A percentile compares a stretch with the other conserved stretches of the same genome.
phyloP scores from a whole-genome alignment of 2,329 filamentous ascomycete species.

The Aspergillus sp. region DNA sequence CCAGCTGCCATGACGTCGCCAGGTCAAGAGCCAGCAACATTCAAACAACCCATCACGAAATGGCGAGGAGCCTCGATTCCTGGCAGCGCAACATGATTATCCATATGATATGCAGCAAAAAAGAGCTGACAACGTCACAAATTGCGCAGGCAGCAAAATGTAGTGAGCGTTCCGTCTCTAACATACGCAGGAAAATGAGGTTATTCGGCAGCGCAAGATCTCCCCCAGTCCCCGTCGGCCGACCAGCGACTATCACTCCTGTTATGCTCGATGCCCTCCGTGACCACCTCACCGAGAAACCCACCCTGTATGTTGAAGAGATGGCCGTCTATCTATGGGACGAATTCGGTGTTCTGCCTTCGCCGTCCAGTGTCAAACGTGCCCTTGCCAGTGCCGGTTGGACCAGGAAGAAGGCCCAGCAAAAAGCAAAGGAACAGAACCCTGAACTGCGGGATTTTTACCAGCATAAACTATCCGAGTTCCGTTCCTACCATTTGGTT shows the following conservation, averaged over 20 bases:
- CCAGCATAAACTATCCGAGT: constrained; percentile 31
- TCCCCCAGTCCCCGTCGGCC: constrained; percentile 1
- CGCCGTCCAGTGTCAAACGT: constrained; percentile 17
- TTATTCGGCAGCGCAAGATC: constrained; percentile 3
- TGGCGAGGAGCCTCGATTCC: constrained; percentile 1
- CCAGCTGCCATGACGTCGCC: not conserved
- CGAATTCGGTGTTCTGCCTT: constrained; percentile 3
- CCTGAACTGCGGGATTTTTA: constrained; percentile 35
- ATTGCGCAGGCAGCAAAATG: constrained; percentile 1
- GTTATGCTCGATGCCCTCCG: constrained; percentile 28
- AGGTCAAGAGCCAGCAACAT: not conserved
- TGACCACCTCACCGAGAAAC: constrained; percentile 28
- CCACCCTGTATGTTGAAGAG: constrained; percentile 21
- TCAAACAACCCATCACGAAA: constrained; percentile 1
- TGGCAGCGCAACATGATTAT: constrained; percentile 1
- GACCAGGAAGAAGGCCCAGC: constrained; percentile 23
- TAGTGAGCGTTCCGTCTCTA: not conserved
- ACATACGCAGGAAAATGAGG: not conserved
- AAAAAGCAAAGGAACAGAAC: constrained; percentile 34
- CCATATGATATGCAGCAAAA: constrained; percentile 1
- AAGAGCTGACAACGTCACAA: constrained; percentile 1
- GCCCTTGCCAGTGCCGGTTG: constrained; percentile 18
- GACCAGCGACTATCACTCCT: constrained; percentile 22
- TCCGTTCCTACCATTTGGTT: constrained; percentile 34
- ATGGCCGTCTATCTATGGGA: not conserved